A percentile compares a stretch with the other conserved stretches of the same genome.
Evolutionary conservation across 2,329 filamentous ascomycete genomes (phyloP).

Genomic region (Alternaria brassicae): DNA sequence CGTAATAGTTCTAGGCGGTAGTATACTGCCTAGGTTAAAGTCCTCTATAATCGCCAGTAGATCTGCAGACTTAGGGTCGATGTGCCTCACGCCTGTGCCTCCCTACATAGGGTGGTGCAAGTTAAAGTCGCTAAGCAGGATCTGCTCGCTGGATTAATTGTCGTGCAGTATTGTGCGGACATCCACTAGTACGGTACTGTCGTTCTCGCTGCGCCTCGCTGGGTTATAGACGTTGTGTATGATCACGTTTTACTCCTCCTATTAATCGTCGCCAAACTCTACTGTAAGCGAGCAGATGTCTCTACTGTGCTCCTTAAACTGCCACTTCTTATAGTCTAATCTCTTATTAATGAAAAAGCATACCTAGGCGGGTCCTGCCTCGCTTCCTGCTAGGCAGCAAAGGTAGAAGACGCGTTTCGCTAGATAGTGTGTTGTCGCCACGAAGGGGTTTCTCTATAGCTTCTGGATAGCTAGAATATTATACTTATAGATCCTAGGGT

Average conservation of each 20-base stretch:
- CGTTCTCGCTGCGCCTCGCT: constrained; percentile 9
- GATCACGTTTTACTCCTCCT: constrained; percentile 2
- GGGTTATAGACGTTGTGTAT: constrained; percentile 33
- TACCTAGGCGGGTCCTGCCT: constrained; percentile 19
- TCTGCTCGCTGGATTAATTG: constrained; percentile 12
- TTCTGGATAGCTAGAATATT: constrained; percentile 33
- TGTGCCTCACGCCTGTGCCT: constrained; percentile 11
- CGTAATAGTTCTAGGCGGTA: constrained; percentile 16
- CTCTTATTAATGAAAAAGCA: constrained; percentile 38
- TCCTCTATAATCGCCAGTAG: constrained; percentile 21
- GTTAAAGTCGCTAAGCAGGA: constrained; percentile 22
- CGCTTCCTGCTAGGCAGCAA: constrained; percentile 13
- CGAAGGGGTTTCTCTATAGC: constrained; percentile 6
- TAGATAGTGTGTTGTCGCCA: constrained; percentile 28
- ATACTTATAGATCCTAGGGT: constrained; percentile 26
- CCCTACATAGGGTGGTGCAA: constrained; percentile 21
- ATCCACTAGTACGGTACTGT: constrained; percentile 4
- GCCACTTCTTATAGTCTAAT: constrained; percentile 22
- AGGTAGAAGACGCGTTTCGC: constrained; percentile 26
- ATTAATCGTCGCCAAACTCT: constrained; percentile 2
- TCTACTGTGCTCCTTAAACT: constrained; percentile 19
- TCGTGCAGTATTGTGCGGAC: background rate
- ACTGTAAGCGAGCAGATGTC: constrained; percentile 25
- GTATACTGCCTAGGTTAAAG: constrained; percentile 13
- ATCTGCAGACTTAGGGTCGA: constrained; percentile 17